These are phyloP conservation scores for Phialocephala subalpina DNA, from an alignment of 2,329 filamentous ascomycete species.

Conservation along the genomic window DNA sequence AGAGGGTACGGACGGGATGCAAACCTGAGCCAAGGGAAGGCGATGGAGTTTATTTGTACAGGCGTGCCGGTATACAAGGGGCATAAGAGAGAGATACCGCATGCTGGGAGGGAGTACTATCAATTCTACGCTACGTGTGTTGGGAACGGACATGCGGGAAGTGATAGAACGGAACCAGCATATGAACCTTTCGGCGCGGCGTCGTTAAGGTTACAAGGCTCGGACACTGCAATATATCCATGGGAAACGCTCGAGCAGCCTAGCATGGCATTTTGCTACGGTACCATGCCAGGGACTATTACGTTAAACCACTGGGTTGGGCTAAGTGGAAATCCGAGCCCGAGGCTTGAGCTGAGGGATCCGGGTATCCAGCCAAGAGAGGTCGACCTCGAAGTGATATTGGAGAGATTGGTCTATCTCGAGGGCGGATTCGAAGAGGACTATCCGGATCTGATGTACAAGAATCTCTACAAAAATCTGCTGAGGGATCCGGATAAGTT, in stretches of 20 bases:
- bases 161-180: constrained; percentile 34
- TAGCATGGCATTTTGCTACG: constrained; percentile 73
- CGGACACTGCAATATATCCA: constrained; percentile 47
- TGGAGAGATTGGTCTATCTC: constrained; percentile 66
- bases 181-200: constrained; percentile 32
- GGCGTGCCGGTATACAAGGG: constrained; percentile 66
- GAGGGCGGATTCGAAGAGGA: constrained; percentile 64
- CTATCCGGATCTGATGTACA: constrained; percentile 64
- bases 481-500: constrained; percentile 72
- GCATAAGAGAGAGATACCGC: constrained; percentile 60
- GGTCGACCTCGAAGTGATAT: constrained; percentile 63
- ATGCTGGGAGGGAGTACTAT: constrained; percentile 61
- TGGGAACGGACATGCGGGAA: constrained; percentile 49
- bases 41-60: constrained; percentile 64
- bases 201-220: constrained; percentile 30
- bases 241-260: constrained; percentile 81
- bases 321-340: constrained; percentile 63
- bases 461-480: constrained; percentile 71
- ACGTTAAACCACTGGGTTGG: constrained; percentile 76
- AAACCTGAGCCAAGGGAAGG: constrained; percentile 60
- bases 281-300: constrained; percentile 71
- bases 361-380: constrained; percentile 66
- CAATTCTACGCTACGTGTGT: constrained; percentile 61
- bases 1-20: constrained; percentile 56
- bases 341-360: constrained; percentile 64